Percentiles rank a stretch among this genome's conserved stretches.
Evolutionary conservation across 352 stramenopile genomes (phyloP).

Genomic region (Hyaloperonospora brassicae): DNA sequence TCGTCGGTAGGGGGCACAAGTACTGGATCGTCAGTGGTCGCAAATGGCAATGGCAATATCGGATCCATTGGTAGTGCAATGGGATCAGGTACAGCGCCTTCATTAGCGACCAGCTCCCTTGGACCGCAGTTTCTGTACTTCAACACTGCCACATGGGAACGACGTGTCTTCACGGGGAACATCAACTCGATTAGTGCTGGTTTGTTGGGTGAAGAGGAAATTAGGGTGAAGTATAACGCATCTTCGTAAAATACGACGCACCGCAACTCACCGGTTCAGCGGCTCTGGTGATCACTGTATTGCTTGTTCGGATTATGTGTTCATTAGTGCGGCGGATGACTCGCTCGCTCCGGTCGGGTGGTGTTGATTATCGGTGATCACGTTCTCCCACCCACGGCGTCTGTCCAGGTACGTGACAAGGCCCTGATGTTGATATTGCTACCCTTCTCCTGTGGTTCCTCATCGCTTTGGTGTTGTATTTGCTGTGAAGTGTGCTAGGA

Average conservation of each 20-base stretch:
- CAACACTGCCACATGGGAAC: slow-evolving; percentile 92
- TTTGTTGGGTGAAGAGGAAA: slow-evolving; percentile 90
- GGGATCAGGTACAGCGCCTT: slow-evolving; percentile 22
- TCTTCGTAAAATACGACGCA: slow-evolving; percentile 55
- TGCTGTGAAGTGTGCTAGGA: slow-evolving; percentile 18
- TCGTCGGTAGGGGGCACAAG: slow-evolving; percentile 23
- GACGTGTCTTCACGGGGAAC: slow-evolving; percentile 89
- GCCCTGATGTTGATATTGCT: slow-evolving; percentile 21
- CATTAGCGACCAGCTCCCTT: slow-evolving; percentile 32
- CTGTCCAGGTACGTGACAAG: slow-evolving; percentile 18
- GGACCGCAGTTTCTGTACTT: slow-evolving; percentile 92
- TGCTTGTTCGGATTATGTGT: slow-evolving; percentile 11
- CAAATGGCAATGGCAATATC: slow-evolving; percentile 36
- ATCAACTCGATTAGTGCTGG: slow-evolving; percentile 80
- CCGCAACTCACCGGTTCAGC: slow-evolving; percentile 18
- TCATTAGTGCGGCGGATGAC: slow-evolving; percentile 1
- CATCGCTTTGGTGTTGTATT: slow-evolving; percentile 17
- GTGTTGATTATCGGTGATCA: slow-evolving; percentile 1
- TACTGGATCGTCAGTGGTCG: slow-evolving; percentile 17
- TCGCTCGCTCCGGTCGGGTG: background rate
- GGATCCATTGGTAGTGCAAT: slow-evolving; percentile 62
- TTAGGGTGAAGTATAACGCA: slow-evolving; percentile 91
- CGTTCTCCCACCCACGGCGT: slow-evolving; percentile 7
- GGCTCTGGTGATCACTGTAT: slow-evolving; percentile 10
- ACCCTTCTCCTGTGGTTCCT: slow-evolving; percentile 17